Percentiles rank a stretch among this genome's conserved stretches.
These are phyloP conservation scores for Boletus speciosus DNA, from an alignment of 768 basidiomycete genomes.

Conservation along the genomic window DNA sequence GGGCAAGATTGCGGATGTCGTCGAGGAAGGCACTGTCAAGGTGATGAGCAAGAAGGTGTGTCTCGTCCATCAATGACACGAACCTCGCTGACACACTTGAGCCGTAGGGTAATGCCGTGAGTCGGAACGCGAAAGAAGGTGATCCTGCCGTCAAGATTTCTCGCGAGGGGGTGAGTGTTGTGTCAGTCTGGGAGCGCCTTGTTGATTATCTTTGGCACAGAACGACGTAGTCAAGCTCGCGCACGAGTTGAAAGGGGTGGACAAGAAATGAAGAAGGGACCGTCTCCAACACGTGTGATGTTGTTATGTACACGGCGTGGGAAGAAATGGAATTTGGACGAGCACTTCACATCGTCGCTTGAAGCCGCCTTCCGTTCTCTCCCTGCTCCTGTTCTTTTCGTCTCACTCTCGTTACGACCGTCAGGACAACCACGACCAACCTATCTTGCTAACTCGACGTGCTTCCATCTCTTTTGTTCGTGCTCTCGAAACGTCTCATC, in stretches of 20 bases:
- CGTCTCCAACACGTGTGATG: conserved; percentile 5
- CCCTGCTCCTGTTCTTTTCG: conserved; percentile 8
- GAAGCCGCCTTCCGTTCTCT: conserved; percentile 6
- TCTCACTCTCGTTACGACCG: conserved; percentile 26
- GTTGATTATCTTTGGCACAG: conserved; percentile 19
- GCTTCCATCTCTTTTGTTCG: conserved; percentile 5
- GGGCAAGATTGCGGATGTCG: conserved; percentile 40
- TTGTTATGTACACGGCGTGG: conserved; percentile 24
- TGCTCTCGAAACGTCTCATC: conserved; percentile 12
- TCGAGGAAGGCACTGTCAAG: conserved; percentile 40
- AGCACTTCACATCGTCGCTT: conserved; percentile 12
- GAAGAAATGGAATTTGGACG: conserved; percentile 22
- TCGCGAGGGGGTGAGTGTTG: conserved; percentile 39
- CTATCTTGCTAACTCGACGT: conserved; percentile 1
- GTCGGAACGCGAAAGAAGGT: conserved; percentile 41
- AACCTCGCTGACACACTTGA: neutral
- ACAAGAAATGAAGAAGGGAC: conserved; percentile 14
- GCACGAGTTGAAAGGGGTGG: conserved; percentile 46
- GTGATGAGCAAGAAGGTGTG: conserved; percentile 46
- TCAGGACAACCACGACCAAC: conserved; percentile 19
- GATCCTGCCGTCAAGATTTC: conserved; percentile 50
- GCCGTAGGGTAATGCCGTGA: conserved; percentile 40
- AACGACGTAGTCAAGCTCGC: conserved; percentile 52
- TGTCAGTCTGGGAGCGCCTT: neutral
- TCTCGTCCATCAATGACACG: neutral